Percentiles rank a stretch among this genome's conserved stretches.
These are phyloP conservation scores for Scenedesmus sp. DNA, from an alignment of 163 green algal genomes.

Conservation along the genomic window DNA sequence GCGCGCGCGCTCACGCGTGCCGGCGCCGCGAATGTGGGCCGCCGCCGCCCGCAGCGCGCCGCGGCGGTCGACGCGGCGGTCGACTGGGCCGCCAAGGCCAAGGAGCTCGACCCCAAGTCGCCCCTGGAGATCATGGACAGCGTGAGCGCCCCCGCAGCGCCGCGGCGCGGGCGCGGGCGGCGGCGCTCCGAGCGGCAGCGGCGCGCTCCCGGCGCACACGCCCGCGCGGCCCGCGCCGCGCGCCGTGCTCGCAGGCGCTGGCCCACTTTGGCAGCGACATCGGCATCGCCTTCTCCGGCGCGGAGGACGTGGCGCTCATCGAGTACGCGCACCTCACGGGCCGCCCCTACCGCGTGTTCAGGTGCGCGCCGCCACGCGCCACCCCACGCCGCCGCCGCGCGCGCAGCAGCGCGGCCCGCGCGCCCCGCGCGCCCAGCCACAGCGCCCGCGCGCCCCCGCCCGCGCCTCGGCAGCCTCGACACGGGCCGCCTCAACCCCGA, in stretches of 20 bases:
- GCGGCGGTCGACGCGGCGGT: conserved; percentile 45
- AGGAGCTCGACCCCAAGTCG: conserved; percentile 80
- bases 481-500: conserved; percentile 98
- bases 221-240: neutral
- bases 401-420: neutral
- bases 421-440: no score
- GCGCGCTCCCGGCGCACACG: no score
- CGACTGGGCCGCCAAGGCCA: conserved; percentile 73
- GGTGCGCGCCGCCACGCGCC: conserved; percentile 53
- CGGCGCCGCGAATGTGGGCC: no score
- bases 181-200: no score
- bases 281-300: conserved; percentile 95
- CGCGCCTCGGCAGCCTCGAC: conserved; percentile 81
- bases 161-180: no score
- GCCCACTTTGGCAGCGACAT: conserved; percentile 85
- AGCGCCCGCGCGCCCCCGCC: neutral
- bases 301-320: conserved; percentile 97
- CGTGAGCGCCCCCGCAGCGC: conserved; percentile 54
- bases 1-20: no score
- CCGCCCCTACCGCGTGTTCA: conserved; percentile 96
- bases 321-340: conserved; percentile 98
- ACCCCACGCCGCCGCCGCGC: neutral
- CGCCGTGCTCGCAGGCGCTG: conserved; percentile 70
- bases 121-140: conserved; percentile 97
- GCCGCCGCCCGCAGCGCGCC: conserved; percentile 16